Base-by-base conservation (phyloP, 2,329 filamentous ascomycete genomes). In the Penicillium sp. region DNA sequence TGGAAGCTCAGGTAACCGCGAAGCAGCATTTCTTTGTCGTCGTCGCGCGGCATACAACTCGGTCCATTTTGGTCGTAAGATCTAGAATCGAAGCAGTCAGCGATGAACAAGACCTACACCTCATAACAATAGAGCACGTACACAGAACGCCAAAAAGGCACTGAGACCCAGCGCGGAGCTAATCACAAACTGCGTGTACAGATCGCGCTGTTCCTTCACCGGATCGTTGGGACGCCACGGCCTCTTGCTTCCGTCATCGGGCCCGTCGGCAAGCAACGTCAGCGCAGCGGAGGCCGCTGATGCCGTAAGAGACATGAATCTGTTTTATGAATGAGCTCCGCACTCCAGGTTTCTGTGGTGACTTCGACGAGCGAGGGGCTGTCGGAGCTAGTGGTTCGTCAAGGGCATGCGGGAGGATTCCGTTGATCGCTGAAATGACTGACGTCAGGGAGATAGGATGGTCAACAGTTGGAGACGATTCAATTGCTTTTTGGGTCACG, bases 31-130 rank as follows among this genome's bases (percentile, higher is more conserved):
- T 64, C 85, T 85, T 61, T 89, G 87, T 66, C 87, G 87, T 76
- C 92, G 94, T 56, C 94, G 86, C 45, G 94, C 94, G 32, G 92
- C 88, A 72, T 97, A 99, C 1, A 99, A 82, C 22, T 87, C 83
- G 47, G 90, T 89, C 94, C 94, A 99, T 85, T 91, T 86, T 62
- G 92, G 92, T 47, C 94, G 88, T 26, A 99, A 79, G 46, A 92
- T 79, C 90, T 94, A 69, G 9, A 44, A 31, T 14, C 18, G 10
- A 46, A 14, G 20, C 29, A 35, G 53, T 67, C 49, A 68, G 63
- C 35, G 5, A 51, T 9, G 14, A 24, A 16, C 11, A 34, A 35
- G 7, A 29, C 42, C 14, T 13, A 3, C 16, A 37, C 2, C 5
- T 16, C 20, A 22, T n/a, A 39, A 5, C 11, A 8, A 45, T 1